phyloP scores from a whole-genome alignment of 2,329 filamentous ascomycete genomes.

The Chaetomiaceae sp. region DNA sequence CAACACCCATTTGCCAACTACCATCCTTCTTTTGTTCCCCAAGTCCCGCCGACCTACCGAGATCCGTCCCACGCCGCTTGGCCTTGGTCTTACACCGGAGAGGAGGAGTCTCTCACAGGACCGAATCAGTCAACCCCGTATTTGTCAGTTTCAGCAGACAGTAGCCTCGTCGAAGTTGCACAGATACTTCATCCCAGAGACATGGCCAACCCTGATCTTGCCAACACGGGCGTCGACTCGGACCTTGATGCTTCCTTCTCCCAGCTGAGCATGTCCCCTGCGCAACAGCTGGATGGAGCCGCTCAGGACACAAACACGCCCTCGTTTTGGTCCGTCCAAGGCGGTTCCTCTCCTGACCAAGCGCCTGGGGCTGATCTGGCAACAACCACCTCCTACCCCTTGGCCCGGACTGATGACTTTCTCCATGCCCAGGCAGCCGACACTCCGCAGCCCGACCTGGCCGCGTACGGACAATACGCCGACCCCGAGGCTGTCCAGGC shows the following conservation, averaged over 20 bases:
- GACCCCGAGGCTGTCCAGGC: neutral
- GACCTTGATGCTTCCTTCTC: neutral
- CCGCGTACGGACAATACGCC: neutral
- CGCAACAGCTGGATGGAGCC: neutral
- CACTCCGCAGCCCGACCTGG: neutral
- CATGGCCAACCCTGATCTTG: neutral
- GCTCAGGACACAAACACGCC: neutral
- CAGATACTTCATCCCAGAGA: constrained; percentile 9
- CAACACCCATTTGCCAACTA: neutral
- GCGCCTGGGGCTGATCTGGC: neutral
- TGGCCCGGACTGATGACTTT: neutral
- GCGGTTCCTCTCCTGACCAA: neutral
- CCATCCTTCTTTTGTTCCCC: neutral
- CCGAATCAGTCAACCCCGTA: neutral
- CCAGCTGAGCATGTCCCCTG: neutral
- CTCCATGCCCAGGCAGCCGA: neutral
- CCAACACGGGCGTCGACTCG: neutral
- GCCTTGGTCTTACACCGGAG: neutral
- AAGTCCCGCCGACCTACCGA: neutral
- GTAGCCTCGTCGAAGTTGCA: neutral
- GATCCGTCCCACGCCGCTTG: neutral
- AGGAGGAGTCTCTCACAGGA: neutral
- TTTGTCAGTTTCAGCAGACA: neutral
- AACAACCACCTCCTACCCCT: neutral
- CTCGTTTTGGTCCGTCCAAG: neutral